Percentiles rank a stretch among this genome's conserved stretches.
phyloP scores from a whole-genome alignment of 768 basidiomycete species.

The Hygrophoropsis aurantiaca region DNA sequence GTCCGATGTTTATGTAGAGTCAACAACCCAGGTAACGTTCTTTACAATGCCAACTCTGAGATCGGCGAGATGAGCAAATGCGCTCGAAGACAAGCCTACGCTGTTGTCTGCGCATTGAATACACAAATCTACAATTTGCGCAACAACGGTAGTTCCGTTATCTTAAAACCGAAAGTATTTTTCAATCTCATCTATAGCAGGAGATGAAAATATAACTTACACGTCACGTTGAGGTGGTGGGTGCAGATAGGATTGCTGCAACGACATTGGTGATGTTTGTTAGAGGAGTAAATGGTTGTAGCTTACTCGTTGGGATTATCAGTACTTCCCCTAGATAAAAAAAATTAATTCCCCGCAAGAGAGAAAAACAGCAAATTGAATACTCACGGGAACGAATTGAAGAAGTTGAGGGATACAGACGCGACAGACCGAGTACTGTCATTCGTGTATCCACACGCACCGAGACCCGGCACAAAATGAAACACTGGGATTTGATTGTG shows the following conservation, averaged over 20 bases:
- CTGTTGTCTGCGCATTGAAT: conserved; percentile 9
- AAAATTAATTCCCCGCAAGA: neutral
- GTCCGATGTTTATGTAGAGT: conserved; percentile 5
- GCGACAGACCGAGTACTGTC: conserved; percentile 32
- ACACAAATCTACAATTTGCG: conserved; percentile 33
- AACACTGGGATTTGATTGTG: conserved; percentile 23
- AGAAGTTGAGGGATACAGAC: conserved; percentile 34
- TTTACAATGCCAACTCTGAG: conserved; percentile 26
- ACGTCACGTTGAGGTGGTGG: conserved; percentile 22
- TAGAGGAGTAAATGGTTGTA: neutral
- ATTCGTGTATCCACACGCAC: conserved; percentile 41
- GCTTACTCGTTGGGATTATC: conserved; percentile 14
- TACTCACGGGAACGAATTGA: conserved; percentile 36
- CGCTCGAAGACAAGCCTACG: conserved; percentile 29
- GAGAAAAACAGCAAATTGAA: neutral
- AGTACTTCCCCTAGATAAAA: conserved; percentile 12
- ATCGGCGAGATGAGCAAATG: conserved; percentile 27
- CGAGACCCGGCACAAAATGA: conserved; percentile 34
- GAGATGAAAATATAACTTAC: conserved; percentile 13
- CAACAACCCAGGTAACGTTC: conserved; percentile 28
- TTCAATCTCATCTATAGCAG: neutral
- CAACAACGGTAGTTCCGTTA: conserved; percentile 21
- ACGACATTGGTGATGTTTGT: neutral
- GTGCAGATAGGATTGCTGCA: conserved; percentile 34
- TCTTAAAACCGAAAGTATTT: conserved; percentile 14